Evolutionary conservation across 2,329 filamentous ascomycete species (phyloP).

Genomic region (Dactylellina sp.): DNA sequence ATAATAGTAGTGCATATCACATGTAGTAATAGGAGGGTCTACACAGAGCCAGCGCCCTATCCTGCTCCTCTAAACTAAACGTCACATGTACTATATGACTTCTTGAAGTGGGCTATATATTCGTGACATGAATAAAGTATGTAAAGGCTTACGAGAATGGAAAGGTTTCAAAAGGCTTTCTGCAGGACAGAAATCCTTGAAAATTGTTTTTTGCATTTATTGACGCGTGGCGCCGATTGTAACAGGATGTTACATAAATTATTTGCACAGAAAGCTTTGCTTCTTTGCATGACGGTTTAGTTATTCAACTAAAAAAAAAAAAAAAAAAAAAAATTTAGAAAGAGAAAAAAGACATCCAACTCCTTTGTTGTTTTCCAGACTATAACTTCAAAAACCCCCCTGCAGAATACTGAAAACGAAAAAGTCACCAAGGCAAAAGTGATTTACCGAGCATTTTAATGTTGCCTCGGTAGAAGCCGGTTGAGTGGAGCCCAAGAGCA

Average conservation of each 20-base stretch:
- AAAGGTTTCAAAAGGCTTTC: conserved; percentile 3
- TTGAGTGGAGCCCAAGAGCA: background rate
- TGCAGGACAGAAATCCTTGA: conserved; percentile 1
- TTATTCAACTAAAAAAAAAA: background rate
- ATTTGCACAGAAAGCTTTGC: background rate
- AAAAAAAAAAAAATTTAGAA: background rate
- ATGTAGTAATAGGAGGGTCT: too few species aligned
- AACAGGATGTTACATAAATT: background rate
- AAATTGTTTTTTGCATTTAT: conserved; percentile 6
- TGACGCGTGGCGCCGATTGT: background rate
- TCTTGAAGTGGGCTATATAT: too few species aligned
- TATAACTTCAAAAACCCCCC: background rate
- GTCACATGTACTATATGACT: too few species aligned
- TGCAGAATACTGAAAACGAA: background rate
- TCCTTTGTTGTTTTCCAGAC: conserved; percentile 11
- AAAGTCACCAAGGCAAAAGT: background rate
- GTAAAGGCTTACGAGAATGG: too few species aligned
- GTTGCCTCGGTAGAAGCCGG: background rate
- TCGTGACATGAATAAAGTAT: too few species aligned
- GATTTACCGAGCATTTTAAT: too few species aligned
- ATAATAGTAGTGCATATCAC: too few species aligned
- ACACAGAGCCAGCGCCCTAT: too few species aligned
- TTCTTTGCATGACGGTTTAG: background rate
- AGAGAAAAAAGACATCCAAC: conserved; percentile 1
- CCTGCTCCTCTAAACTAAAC: too few species aligned